These are phyloP conservation scores for Scheffersomyces spartinae DNA, from an alignment of 805 yeast species.

Conservation along the genomic window DNA sequence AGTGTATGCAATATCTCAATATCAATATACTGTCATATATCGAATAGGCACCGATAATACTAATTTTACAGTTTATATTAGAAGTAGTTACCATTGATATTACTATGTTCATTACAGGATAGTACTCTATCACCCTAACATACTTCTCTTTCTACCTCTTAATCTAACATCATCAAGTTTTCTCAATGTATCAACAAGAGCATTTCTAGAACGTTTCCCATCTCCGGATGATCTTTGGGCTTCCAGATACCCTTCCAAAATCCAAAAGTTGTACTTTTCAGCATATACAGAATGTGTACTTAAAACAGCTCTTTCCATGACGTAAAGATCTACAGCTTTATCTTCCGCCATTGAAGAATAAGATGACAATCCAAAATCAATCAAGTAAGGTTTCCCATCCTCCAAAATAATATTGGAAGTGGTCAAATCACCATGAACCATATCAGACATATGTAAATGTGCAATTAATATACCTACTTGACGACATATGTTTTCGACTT, in stretches of 20 bases:
- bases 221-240: conserved; percentile 19
- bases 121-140: no score
- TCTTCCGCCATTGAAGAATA: conserved; percentile 73
- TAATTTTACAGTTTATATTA: no score
- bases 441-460: conserved; percentile 58
- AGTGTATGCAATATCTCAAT: no score
- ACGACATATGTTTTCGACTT: conserved; percentile 33
- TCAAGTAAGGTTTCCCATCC: conserved; percentile 41
- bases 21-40: no score
- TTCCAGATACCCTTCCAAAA: conserved; percentile 55
- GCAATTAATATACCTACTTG: conserved; percentile 62
- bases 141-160: conserved; percentile 91
- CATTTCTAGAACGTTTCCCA: conserved; percentile 24
- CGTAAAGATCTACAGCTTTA: conserved; percentile 95
- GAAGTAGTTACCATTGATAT: no score
- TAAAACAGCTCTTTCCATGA: conserved; percentile 78
- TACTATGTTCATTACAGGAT: no score
- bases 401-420: conserved; percentile 69
- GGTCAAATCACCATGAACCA: conserved; percentile 91
- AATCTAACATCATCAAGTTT: conserved; percentile 75
- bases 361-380: conserved; percentile 87
- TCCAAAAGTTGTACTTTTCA: conserved; percentile 51
- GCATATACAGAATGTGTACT: conserved; percentile 83
- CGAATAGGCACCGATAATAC: no score
- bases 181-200: conserved; percentile 40